These are phyloP conservation scores for Penicillium coffeae DNA, from an alignment of 495 filamentous ascomycete genomes.

Conservation along the genomic window DNA sequence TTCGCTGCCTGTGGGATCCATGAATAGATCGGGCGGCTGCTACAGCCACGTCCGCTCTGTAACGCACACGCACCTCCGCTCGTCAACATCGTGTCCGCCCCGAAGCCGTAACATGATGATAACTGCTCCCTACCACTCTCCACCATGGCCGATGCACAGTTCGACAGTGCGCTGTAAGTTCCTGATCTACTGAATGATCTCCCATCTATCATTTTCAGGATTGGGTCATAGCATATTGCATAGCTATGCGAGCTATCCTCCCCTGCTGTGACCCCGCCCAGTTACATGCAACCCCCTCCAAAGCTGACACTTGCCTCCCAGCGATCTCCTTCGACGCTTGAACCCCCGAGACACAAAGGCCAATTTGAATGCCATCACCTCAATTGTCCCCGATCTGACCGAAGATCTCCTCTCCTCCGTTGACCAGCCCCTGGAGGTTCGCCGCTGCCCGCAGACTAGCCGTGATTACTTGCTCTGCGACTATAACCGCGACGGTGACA, in stretches of 20 bases:
- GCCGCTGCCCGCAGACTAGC: constrained; percentile 79
- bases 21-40: not conserved
- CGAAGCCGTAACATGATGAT: constrained; percentile 14
- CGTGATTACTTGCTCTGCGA: constrained; percentile 98
- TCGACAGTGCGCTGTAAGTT: constrained; percentile 62
- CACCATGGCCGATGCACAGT: constrained; percentile 54
- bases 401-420: constrained; percentile 98
- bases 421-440: constrained; percentile 86
- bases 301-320: constrained; percentile 39
- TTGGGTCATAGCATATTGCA: not conserved
- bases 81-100: constrained; percentile 24
- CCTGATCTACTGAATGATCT: not conserved
- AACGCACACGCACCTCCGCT: constrained; percentile 33
- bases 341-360: constrained; percentile 84
- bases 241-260: constrained; percentile 7
- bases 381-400: constrained; percentile 82
- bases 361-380: constrained; percentile 82
- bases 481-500: constrained; percentile 98
- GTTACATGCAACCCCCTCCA: constrained; percentile 7
- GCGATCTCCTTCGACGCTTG: constrained; percentile 96
- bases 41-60: constrained; percentile 21
- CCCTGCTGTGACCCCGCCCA: constrained; percentile 29
- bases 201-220: not conserved
- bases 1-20: not conserved
- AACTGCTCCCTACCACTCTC: constrained; percentile 12